Conservation (phyloP, 768 basidiomycete species). For the Rhodotorula paludigena region DNA sequence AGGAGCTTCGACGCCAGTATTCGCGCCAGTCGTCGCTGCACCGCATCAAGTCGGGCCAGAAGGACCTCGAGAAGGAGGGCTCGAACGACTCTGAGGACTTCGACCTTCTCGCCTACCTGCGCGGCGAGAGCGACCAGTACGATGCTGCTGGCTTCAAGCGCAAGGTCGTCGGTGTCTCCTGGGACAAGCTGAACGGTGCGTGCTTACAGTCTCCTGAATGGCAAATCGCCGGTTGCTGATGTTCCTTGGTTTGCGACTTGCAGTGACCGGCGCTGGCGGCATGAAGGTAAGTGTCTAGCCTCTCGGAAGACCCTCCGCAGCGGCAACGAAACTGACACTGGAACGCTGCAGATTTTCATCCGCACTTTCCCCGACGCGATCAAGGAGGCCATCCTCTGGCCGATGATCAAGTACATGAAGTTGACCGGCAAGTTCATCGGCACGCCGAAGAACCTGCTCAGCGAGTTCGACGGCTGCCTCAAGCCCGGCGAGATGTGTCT, state of each 20-base stretch:
- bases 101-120: slow-evolving; percentile 45
- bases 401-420: slow-evolving; percentile 56
- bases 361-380: slow-evolving; percentile 50
- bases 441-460: slow-evolving; percentile 57
- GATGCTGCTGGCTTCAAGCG: slow-evolving; percentile 48
- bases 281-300: slow-evolving; percentile 45
- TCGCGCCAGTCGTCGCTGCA: slow-evolving; percentile 11
- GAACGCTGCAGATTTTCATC: slow-evolving; percentile 32
- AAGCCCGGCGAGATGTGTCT: slow-evolving; percentile 66
- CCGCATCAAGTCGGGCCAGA: slow-evolving; percentile 4
- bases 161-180: slow-evolving; percentile 48
- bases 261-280: slow-evolving; percentile 50
- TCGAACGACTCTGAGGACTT: slow-evolving; percentile 46
- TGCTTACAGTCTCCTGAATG: no score
- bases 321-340: not conserved
- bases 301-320: not conserved
- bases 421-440: slow-evolving; percentile 56
- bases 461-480: slow-evolving; percentile 57
- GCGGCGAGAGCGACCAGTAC: slow-evolving; percentile 17
- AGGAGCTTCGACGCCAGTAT: slow-evolving; percentile 1
- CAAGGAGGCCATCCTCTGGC: slow-evolving; percentile 57
- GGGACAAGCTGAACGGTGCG: slow-evolving; percentile 43
- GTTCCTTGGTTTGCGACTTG: no score
- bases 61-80: slow-evolving; percentile 44
- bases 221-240: no score